Evolutionary conservation across 2,329 filamentous ascomycete species (phyloP).

Genomic region (Diaporthe amygdali): DNA sequence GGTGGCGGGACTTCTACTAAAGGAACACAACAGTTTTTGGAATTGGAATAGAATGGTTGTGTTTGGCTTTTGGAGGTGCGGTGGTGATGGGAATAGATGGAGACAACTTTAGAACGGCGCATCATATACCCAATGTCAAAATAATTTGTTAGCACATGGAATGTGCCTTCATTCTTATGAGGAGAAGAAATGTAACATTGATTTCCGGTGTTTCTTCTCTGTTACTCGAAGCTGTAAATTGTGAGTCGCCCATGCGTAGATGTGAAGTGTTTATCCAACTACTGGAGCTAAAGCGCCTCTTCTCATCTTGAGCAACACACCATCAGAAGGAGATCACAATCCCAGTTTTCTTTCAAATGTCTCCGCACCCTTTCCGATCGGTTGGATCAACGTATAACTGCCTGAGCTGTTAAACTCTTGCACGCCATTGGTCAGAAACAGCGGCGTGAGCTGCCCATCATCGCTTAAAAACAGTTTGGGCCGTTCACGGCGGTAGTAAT

Average conservation of each 20-base stretch:
- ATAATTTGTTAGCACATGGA: background rate
- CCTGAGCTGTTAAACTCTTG: slow-evolving; percentile 6
- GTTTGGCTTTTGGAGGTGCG: background rate
- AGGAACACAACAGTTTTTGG: background rate
- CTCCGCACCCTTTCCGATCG: background rate
- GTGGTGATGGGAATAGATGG: background rate
- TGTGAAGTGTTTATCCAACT: too few species aligned
- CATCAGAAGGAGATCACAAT: background rate
- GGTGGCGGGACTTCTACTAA: background rate
- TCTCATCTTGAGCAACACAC: too few species aligned
- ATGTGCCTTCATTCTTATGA: background rate
- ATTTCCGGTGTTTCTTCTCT: background rate
- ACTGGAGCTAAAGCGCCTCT: too few species aligned
- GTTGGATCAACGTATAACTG: slow-evolving; percentile 17
- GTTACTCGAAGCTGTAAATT: too few species aligned
- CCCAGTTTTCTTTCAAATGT: background rate
- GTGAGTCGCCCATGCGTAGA: too few species aligned
- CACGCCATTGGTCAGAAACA: slow-evolving; percentile 53
- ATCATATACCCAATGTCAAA: background rate
- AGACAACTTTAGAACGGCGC: background rate
- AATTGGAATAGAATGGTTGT: too few species aligned
- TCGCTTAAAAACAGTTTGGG: slow-evolving; percentile 54
- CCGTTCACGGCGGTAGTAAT: slow-evolving; percentile 50
- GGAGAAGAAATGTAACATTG: too few species aligned
- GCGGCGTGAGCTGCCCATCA: slow-evolving; percentile 49